These are phyloP conservation scores for Penicillium canescens DNA, from an alignment of 495 filamentous ascomycete species.

Conservation along the genomic window DNA sequence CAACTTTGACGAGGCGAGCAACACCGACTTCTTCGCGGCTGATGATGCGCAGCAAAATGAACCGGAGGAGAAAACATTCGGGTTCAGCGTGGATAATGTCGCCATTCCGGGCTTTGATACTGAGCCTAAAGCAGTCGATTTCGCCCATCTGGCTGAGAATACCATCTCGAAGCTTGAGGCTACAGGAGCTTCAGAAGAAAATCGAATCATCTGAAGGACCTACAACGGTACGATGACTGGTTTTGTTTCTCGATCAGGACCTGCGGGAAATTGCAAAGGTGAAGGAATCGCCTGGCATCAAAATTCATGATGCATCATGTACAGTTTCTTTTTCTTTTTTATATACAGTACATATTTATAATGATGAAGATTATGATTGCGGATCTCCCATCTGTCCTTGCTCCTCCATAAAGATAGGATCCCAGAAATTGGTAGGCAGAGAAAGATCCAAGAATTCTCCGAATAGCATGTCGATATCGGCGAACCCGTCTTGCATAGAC, in stretches of 20 bases:
- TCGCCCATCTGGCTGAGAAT: conserved; percentile 23
- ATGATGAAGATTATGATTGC: conserved; percentile 13
- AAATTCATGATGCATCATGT: conserved; percentile 5
- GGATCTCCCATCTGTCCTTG: neutral
- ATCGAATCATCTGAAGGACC: too few species aligned
- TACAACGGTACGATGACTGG: too few species aligned
- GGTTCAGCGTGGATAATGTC: conserved; percentile 28
- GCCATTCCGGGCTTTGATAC: conserved; percentile 33
- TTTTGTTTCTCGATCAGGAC: neutral
- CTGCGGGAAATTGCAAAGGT: neutral
- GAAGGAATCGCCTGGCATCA: neutral
- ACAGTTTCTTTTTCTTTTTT: conserved; percentile 5
- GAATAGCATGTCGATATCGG: conserved; percentile 43
- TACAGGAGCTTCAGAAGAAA: neutral
- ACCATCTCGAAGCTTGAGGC: neutral
- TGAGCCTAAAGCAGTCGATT: conserved; percentile 30
- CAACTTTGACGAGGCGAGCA: conserved; percentile 46
- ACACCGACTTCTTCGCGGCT: conserved; percentile 39
- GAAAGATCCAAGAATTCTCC: conserved; percentile 44
- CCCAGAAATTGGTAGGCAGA: conserved; percentile 44
- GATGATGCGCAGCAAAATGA: conserved; percentile 15
- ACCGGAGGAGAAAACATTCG: conserved; percentile 20
- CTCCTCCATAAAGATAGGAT: conserved; percentile 37
- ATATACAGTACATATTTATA: conserved; percentile 11
- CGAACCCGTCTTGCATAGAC: conserved; percentile 24